These are phyloP conservation scores for Aureobasidium mangrovei DNA, from an alignment of 2,329 filamentous ascomycete genomes.

Conservation along the genomic window DNA sequence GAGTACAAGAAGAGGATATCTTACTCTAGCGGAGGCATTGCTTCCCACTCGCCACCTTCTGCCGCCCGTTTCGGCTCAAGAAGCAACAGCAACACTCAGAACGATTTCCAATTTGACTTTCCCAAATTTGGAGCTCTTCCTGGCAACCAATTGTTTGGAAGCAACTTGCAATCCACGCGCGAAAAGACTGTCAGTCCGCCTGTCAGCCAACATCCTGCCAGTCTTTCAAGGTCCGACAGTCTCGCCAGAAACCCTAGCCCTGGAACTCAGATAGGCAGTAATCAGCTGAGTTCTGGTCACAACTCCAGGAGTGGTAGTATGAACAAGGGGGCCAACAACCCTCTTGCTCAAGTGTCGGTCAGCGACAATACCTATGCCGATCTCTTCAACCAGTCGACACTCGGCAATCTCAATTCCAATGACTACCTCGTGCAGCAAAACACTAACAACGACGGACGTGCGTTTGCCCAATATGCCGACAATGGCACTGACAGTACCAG, in stretches of 20 bases:
- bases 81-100: constrained; percentile 45
- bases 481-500: constrained; percentile 35
- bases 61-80: constrained; percentile 17
- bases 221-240: constrained; percentile 5
- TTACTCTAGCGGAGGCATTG: constrained; percentile 40
- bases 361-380: constrained; percentile 40
- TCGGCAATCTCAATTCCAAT: constrained; percentile 31
- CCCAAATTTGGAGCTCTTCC: constrained; percentile 79
- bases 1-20: constrained; percentile 86
- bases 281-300: neutral
- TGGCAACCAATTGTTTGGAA: constrained; percentile 41
- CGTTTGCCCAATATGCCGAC: constrained; percentile 20
- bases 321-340: constrained; percentile 19
- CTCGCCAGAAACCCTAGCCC: constrained; percentile 1
- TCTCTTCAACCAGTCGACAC: constrained; percentile 51
- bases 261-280: neutral
- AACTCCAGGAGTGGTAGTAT: constrained; percentile 13
- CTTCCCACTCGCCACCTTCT: constrained; percentile 38
- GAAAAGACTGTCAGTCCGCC: constrained; percentile 6
- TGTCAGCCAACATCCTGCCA: neutral
- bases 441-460: neutral
- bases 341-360: constrained; percentile 25
- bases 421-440: constrained; percentile 15
- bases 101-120: constrained; percentile 84
- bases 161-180: constrained; percentile 14